Evolutionary conservation across 306 rosid species (phyloP).

Genomic region (Alnus glutinosa): DNA sequence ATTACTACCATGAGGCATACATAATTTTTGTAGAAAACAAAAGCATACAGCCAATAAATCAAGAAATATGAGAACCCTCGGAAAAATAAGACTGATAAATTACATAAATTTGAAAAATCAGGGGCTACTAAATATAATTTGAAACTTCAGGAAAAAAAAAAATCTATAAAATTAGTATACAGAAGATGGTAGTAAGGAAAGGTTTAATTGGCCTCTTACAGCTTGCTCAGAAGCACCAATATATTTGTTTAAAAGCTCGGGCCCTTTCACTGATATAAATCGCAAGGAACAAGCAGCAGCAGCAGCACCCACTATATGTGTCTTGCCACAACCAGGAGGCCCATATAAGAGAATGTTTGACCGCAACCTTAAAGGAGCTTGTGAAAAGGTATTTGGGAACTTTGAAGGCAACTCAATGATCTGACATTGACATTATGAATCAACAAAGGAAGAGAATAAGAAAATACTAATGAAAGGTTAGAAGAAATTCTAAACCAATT

Average conservation of each 20-base stretch:
- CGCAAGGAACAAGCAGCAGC: conserved; percentile 92
- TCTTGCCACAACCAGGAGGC: conserved; percentile 99
- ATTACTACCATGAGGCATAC: not conserved
- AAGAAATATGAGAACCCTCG: not conserved
- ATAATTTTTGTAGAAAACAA: not conserved
- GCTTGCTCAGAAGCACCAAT: conserved; percentile 99
- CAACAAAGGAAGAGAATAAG: not conserved
- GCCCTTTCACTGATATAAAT: conserved; percentile 92
- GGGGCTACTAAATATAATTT: not conserved
- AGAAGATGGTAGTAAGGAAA: not conserved
- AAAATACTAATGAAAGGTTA: not conserved
- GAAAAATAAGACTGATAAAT: not conserved
- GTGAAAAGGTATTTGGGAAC: conserved; percentile 79
- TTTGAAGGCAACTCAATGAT: conserved; percentile 94
- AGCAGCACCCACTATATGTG: conserved; percentile 94
- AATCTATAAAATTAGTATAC: not conserved
- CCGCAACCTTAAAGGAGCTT: conserved; percentile 92
- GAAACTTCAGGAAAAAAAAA: not conserved
- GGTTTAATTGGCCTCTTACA: conserved; percentile 51
- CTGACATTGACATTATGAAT: conserved; percentile 41
- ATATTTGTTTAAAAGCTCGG: conserved; percentile 90
- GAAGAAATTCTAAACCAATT: not conserved
- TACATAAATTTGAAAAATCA: not conserved
- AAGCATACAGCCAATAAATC: not conserved
- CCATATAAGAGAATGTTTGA: conserved; percentile 92